Base-by-base conservation (phyloP, 345 rosid species). In the Salix purpurea region DNA sequence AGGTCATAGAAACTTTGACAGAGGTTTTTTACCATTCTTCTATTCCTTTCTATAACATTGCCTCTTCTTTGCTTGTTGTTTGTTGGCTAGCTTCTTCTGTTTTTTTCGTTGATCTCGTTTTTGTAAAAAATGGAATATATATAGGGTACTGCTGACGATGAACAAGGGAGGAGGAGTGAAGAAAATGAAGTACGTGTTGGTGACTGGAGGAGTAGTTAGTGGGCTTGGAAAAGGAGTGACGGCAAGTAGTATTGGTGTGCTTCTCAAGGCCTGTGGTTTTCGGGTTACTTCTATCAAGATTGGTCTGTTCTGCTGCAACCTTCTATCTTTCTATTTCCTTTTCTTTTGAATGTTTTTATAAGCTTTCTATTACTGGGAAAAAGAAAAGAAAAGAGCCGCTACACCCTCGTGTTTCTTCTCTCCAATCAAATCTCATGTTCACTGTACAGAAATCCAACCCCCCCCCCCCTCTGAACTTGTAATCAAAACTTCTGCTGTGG, bases 161-260 rank as follows among this genome's bases (percentile, higher is more conserved):
- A 58, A 23, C 64, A 58, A 58, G 3, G 64, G 28, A 23, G 64
- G 64, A n/a, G 64, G 64, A 3, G 1, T 54, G 24, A 26, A 21
- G 72, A 76, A 65, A 52, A 92, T 92, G 94, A 92, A 92, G 94
- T 92, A 90, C 67, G 93, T 92, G 28, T 74, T 92, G 83, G 93
- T 92, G 30, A 92, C 91, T 1, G 94, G 94, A 67, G 97, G 97
- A 64, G 97, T 92, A 18, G 94, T 92, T 11, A 90, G 97, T 70
- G 97, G 97, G 23, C 85, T 92, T 32, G 97, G 97, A 6, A 92
- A 92, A 86, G 94, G 97, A 12, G 93, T 92, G 60, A 90, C 97
- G 40, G 97, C 97, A 4, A 92, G 97, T 82, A 92, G 97, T 82
- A 88, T 90, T 79, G 97, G 97, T 19, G 82, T 92, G 78, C 85